These are phyloP conservation scores for Debaryomyces singareniensis DNA, from an alignment of 1,139 yeast genomes.

Conservation along the genomic window DNA sequence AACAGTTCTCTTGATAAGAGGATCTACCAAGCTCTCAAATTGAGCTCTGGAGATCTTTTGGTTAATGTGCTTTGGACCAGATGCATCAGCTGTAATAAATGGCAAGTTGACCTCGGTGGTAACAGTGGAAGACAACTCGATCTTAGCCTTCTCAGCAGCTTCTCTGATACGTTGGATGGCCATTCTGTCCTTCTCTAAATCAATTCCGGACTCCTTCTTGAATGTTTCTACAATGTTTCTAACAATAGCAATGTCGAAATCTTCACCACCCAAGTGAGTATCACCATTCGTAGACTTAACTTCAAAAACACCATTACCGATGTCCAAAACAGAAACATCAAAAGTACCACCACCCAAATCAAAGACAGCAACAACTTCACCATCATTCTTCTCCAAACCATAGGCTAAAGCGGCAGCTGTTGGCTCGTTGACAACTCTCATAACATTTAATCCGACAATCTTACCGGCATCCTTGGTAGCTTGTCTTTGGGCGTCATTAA, in stretches of 20 bases:
- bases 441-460: slow-evolving; percentile 90
- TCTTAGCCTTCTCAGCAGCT: slow-evolving; percentile 99
- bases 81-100: slow-evolving; percentile 91
- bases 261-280: slow-evolving; percentile 90
- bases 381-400: slow-evolving; percentile 82
- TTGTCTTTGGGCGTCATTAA: slow-evolving; percentile 97
- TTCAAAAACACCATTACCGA: slow-evolving; percentile 84
- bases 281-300: slow-evolving; percentile 88
- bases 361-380: slow-evolving; percentile 69
- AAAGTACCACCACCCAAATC: slow-evolving; percentile 90
- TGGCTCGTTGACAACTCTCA: slow-evolving; percentile 98
- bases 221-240: slow-evolving; percentile 87
- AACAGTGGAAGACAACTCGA: slow-evolving; percentile 90
- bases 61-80: slow-evolving; percentile 98
- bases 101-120: slow-evolving; percentile 95
- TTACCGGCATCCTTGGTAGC: slow-evolving; percentile 99
- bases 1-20: slow-evolving; percentile 84
- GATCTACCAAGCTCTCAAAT: slow-evolving; percentile 86
- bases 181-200: slow-evolving; percentile 90
- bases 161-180: slow-evolving; percentile 99
- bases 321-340: slow-evolving; percentile 78
- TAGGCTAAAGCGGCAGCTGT: slow-evolving; percentile 98
- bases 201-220: slow-evolving; percentile 89
- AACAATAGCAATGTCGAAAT: slow-evolving; percentile 80
- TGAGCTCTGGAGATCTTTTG: slow-evolving; percentile 88